Base-by-base conservation (phyloP, 345 rosid species). In the Cardamine occulta region DNA sequence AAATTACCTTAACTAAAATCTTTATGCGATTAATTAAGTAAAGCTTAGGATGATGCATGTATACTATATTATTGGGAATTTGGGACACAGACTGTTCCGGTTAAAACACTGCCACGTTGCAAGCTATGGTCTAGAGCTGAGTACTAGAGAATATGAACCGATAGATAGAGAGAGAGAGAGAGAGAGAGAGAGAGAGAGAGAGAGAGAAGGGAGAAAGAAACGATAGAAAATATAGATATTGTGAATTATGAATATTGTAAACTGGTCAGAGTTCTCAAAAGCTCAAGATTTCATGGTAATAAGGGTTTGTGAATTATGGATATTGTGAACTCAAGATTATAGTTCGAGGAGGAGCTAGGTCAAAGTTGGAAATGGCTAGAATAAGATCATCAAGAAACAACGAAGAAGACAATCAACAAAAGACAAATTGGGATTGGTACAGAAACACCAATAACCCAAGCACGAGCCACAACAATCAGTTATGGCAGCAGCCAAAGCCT, bases 351-450 rank as follows among this genome's bases (percentile, higher is more conserved):
- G 21, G 45, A 48, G 47, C 32, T 49, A 70, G 57, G 54, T 31
- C 23, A 9, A 53, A 18, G 23, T 70, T 26, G 53, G 17, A 63
- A 52, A 86, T 88, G 91, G 88, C 86, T 65, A 85, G 85, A 34
- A 39, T 87, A 84, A 82, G 85, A 54, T 63, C 78, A 64, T 35
- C 71, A 82, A 32, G 81, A 77, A 72, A 70, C 79, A 75, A 79
- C 32, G 74, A 52, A 76, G 74, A 69, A 65, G 82, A 85, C 31
- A 73, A 79, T 10, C 83, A 78, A 34, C 74, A 81, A 9, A 82
- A 78, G 29, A 68, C 55, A 17, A 75, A 65, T 56, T 85, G 88
- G 88, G 78, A 76, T 65, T 84, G 88, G 91, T 83, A 80, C 79
- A 84, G 47, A 78, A 65, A 74, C 78, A 32, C 47, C 32, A 66